Base-by-base conservation (phyloP, 805 yeast genomes). In the Saccharomycopsis fibuligera region DNA sequence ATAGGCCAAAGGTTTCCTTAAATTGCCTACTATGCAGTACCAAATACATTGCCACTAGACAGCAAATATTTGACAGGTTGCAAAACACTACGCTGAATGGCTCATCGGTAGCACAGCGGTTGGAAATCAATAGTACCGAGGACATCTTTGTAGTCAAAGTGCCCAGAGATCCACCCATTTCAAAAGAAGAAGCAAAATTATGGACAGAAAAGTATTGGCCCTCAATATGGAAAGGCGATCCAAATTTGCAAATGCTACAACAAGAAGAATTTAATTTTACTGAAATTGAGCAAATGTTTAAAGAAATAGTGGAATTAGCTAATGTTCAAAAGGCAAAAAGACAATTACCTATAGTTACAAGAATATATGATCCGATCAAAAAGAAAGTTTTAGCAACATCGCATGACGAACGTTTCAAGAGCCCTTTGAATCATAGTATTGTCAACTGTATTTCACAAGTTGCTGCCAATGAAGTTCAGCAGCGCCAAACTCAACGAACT, bases 171-270 rank as follows among this genome's bases (percentile, higher is more conserved):
- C 69, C 74, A 4, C 79, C 52, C 10, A 12, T 16, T 2, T 23
- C 87, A 3, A 85, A 82, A 56, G 88, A 82, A n/a, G 62, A 78
- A 14, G 74, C 83, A 21, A 50, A 64, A 1, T 67, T 69, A 37
- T 90, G 96, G 96, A 75, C 89, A 2, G 48, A 63, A 3, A 56
- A 67, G 16, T 76, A 74, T 55, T 91, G 98, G 99, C 98, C 98
- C 0, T 66, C 87, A 47, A 73, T 87, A 35, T 93, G 98, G 98
- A 81, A 89, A 56, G 98, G 98, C 0, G 88, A 90, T 59, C 95
- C 96, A 0, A 72, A 80, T 56, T 79, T 81, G 51, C 93, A 85
- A 58, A 75, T 75, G 29, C 63, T 87, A 35, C 79, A 82, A 25
- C 79, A 76, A 5, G 69, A 79, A 21, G 57, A 57, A 2, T 67